Base-by-base conservation (phyloP, 2,329 filamentous ascomycete genomes). In the Didymella pinodella region DNA sequence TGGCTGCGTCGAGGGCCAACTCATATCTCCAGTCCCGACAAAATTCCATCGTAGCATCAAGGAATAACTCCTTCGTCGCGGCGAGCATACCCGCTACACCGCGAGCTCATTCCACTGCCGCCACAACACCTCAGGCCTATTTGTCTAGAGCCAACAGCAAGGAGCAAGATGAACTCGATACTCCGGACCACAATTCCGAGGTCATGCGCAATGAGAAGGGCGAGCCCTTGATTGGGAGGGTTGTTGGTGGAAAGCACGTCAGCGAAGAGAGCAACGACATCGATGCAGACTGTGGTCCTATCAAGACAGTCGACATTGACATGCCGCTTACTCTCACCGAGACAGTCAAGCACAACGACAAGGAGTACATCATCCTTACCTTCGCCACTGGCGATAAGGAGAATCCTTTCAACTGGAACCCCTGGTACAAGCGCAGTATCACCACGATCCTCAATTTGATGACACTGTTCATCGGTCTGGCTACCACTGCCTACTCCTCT, bases 351-450 rank as follows among this genome's bases (percentile, higher is more conserved):
- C 67, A 71, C 29, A 52, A 66, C 12, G 68, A 59, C 49, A 71
- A 70, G 31, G 66, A 71, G 12, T 71, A 69, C 53, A 65, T 71
- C 22, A 59, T 71, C 14, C 48, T 71, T 18, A 69, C 63, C 11
- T 71, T 70, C 18, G 68, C 68, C 3, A 71, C 67, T 18, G 68
- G 65, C 29, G 68, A 71, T 12, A 64, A 61, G 18, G 60, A 71
- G 53, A 71, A 71, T 40, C 68, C 68, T 0, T 71, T 71, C 58
- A 71, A 71, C 50, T 71, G 67, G 68, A 71, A 69, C 6, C 65
- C 63, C 2, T 71, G 68, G 67, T 70, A 71, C 60, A 71, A 71
- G 60, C 66, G 68, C 29, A 64, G 63, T 48, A 66, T 71, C 46
- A 69, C 67, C 12, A 71, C 67, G n/a, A 65, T 71, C 60, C 58